These are phyloP conservation scores for Ceratorhiza oryzae-sativae DNA, from an alignment of 1,284 basidiomycete genomes.

Conservation along the genomic window DNA sequence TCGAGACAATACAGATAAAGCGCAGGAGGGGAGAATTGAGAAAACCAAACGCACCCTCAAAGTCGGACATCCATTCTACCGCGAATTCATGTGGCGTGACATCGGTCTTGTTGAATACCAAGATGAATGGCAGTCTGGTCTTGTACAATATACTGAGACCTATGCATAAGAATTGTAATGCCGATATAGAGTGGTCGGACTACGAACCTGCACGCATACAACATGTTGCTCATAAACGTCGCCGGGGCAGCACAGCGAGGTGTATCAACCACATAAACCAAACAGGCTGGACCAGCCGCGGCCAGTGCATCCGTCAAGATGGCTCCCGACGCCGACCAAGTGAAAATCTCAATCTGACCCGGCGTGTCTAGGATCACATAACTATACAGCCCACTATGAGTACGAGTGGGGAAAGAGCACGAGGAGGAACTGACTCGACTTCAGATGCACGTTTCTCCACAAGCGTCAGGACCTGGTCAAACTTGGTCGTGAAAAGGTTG, in stretches of 20 bases:
- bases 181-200: neutral
- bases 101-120: slow-evolving; percentile 99
- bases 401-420: neutral
- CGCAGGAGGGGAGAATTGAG: neutral
- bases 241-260: slow-evolving; percentile 93
- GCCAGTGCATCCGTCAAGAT: slow-evolving; percentile 99
- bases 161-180: neutral
- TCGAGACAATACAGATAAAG: neutral
- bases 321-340: slow-evolving; percentile 98
- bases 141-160: slow-evolving; percentile 91
- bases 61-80: slow-evolving; percentile 98
- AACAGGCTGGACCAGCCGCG: slow-evolving; percentile 88
- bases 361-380: slow-evolving; percentile 97
- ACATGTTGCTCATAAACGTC: slow-evolving; percentile 99
- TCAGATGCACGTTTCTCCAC: slow-evolving; percentile 89
- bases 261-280: slow-evolving; percentile 98
- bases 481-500: slow-evolving; percentile 98
- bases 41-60: slow-evolving; percentile 64
- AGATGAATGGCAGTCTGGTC: slow-evolving; percentile 94
- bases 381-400: slow-evolving; percentile 54
- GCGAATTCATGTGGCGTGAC: slow-evolving; percentile 90
- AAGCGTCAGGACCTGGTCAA: slow-evolving; percentile 93
- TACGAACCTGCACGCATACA: slow-evolving; percentile 93
- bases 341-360: slow-evolving; percentile 99
- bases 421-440: slow-evolving; percentile 74